Conservation (phyloP, 805 yeast genomes). For the Lachancea sp. region DNA sequence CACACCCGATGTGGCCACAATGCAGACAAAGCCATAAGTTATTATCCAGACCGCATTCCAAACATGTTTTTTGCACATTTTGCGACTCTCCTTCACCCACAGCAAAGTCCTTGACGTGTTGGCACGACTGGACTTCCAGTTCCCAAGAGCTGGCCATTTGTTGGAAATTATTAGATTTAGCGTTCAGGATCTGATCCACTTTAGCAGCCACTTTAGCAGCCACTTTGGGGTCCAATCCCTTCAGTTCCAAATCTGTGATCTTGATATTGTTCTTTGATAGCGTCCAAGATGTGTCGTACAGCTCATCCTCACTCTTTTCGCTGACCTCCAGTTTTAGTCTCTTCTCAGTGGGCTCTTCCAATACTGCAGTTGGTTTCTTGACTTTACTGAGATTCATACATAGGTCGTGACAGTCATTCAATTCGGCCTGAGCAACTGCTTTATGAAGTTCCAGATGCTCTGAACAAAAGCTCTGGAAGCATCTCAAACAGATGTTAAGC, state of each 20-base stretch:
- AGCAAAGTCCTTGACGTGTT: constrained; percentile 61
- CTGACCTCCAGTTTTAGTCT: constrained; percentile 29
- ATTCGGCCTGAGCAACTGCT: constrained; percentile 20
- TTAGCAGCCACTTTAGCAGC: constrained; percentile 10
- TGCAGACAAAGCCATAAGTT: constrained; percentile 89
- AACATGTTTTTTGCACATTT: constrained; percentile 41
- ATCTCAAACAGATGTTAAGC: constrained; percentile 66
- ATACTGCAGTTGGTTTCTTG: constrained; percentile 36
- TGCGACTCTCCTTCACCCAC: constrained; percentile 9
- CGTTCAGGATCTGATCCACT: constrained; percentile 21
- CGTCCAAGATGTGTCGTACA: constrained; percentile 27
- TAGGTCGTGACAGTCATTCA: constrained; percentile 44
- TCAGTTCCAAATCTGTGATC: constrained; percentile 2
- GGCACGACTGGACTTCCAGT: constrained; percentile 74
- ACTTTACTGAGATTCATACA: constrained; percentile 55
- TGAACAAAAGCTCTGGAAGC: constrained; percentile 66
- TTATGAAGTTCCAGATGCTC: constrained; percentile 56
- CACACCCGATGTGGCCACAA: constrained; percentile 93
- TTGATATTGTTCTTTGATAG: constrained; percentile 19
- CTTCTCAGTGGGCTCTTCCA: constrained; percentile 22
- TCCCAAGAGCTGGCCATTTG: constrained; percentile 88
- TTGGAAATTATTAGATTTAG: constrained; percentile 25
- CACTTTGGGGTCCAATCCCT: not conserved
- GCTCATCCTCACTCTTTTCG: constrained; percentile 29
- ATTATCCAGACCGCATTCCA: constrained; percentile 55